Evolutionary conservation across 2,329 filamentous ascomycete species (phyloP).

Genomic region (Penicillium nordicum): DNA sequence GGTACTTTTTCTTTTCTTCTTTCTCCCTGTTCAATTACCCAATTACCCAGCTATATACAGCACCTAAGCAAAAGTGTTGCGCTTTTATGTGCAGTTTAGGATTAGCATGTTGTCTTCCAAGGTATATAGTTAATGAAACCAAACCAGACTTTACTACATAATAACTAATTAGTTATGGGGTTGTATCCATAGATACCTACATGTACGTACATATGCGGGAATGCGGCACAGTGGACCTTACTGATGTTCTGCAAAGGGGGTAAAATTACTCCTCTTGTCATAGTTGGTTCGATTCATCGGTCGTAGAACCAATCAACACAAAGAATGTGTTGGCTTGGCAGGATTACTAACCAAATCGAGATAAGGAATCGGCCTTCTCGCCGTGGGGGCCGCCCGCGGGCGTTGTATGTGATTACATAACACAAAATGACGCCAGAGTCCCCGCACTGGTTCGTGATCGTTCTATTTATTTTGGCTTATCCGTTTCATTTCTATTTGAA

Average conservation of each 20-base stretch:
- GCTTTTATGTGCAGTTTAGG: no score
- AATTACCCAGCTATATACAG: background rate
- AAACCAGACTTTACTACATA: no score
- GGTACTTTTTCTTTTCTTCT: no score
- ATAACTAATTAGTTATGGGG: no score
- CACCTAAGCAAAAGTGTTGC: no score
- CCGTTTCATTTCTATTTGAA: slow-evolving; percentile 1
- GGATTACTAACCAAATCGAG: background rate
- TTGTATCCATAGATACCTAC: no score
- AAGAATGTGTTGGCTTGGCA: background rate
- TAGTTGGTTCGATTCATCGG: background rate
- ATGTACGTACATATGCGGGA: no score
- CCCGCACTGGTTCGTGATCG: slow-evolving; percentile 19
- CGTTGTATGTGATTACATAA: slow-evolving; percentile 16
- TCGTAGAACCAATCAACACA: background rate
- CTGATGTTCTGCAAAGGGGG: background rate
- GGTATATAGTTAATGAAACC: no score
- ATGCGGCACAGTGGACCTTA: background rate
- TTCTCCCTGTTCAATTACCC: background rate
- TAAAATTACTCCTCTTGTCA: background rate
- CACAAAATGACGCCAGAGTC: slow-evolving; percentile 18
- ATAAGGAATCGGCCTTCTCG: background rate
- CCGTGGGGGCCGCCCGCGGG: background rate
- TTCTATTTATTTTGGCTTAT: slow-evolving; percentile 13
- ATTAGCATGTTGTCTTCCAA: no score